Base-by-base conservation (phyloP, 306 rosid genomes). In the Prunus dulcis region DNA sequence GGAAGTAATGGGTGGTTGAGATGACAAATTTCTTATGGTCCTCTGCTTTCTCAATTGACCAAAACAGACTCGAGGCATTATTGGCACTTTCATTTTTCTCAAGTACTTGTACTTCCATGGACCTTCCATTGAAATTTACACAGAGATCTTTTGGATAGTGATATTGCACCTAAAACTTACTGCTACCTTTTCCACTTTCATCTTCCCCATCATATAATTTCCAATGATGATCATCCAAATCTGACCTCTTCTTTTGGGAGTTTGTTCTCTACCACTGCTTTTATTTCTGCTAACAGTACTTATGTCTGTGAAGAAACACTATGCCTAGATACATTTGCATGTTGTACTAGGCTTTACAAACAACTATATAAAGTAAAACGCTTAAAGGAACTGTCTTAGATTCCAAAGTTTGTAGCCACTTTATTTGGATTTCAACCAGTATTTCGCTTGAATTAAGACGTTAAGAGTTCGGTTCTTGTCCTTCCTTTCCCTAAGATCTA, bases 401-500 rank as follows among this genome's bases (percentile, higher is more conserved):
- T 86, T 84, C 92, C 81, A 23, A 86, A 60, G 70, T 77, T 85
- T 27, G 43, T n/a, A 7, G 27, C 45, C 72, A 80, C 71, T 73
- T 72, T 78, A 68, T 62, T 69, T 12, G 34, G 20, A 11, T 75
- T 57, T 50, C 67, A 67, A 32, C 73, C 25, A 62, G 64, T 64
- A 71, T 68, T 74, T 67, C 4, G 15, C 28, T 46, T 77, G 64
- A 47, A 52, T 53, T 67, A 57, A n/a, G 73, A 13, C 47, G 67
- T 58, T 50, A 17, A 17, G 38, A 60, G 67, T 62, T 15, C 12
- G 20, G 41, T 28, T 51, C 41, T 28, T 2, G 43, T 15, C 64
- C 28, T 58, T n/a, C 61, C 14, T 20, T 1, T 9, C 25, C 25
- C 25, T 56, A 17, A 51, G 20, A 6, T 18, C 3, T 52, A 3